A percentile compares a stretch with the other conserved stretches of the same genome.
Conservation (phyloP, 2,329 filamentous ascomycete genomes). For the Ophiostoma quercus region DNA sequence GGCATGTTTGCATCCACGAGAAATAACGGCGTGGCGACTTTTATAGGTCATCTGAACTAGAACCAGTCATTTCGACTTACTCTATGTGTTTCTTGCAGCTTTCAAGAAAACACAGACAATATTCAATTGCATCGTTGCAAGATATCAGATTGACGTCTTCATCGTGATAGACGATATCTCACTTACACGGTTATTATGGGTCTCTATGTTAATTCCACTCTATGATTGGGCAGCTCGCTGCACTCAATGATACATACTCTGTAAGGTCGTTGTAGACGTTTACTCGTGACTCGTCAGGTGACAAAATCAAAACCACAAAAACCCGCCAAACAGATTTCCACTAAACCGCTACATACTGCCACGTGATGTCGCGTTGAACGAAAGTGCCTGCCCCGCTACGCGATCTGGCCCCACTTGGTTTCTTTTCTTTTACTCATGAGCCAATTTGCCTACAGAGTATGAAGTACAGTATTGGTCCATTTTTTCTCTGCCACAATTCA, state of each 20-base stretch:
- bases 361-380: conserved; percentile 24
- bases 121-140: background rate
- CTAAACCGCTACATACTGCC: background rate
- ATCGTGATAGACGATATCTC: background rate
- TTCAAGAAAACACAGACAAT: too few species aligned
- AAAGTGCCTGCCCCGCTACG: conserved; percentile 16
- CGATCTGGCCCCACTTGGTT: conserved; percentile 7
- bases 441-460: background rate
- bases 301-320: too few species aligned
- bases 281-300: background rate
- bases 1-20: too few species aligned
- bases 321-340: too few species aligned
- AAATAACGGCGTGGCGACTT: too few species aligned
- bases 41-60: too few species aligned
- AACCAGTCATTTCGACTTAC: too few species aligned
- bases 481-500: background rate
- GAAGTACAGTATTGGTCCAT: background rate
- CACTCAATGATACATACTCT: too few species aligned
- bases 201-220: background rate
- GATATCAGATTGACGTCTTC: background rate
- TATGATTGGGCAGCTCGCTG: background rate
- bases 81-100: too few species aligned
- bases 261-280: too few species aligned
- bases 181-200: background rate
- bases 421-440: background rate